Base-by-base conservation (phyloP, 768 basidiomycete genomes). In the Auricularia sp. region DNA sequence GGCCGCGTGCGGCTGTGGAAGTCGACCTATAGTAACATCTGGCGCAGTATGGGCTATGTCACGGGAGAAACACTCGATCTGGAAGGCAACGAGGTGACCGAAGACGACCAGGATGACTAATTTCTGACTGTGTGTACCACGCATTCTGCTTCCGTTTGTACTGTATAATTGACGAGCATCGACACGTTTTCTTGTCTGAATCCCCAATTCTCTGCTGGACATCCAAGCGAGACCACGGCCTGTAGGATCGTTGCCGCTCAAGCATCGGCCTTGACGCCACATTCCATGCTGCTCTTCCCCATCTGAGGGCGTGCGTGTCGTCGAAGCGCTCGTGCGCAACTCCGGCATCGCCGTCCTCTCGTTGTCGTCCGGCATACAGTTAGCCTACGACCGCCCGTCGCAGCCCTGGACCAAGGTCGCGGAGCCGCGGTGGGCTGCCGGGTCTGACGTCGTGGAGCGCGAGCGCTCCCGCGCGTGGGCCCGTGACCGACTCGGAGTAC, bases 1-100 rank as follows among this genome's bases (percentile, higher is more conserved):
- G 86, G 92, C 6, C 80, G 90, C 8, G 81, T 94, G 35, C 82
- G 91, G 6, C 74, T 94, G 43, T 94, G 91, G 91, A 93, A 93
- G 74, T 86, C 87, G 1, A 87, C 90, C 80, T 87, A 67, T 64
- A 91, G 88, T 65, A 92, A 80, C 68, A 90, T 95, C 12, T 92
- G 93, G 91, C 79, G 88, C 66, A 80, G 87, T 3, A 89, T 89
- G 14, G 91, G 91, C 3, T 87, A 86, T 64, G 84, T 93, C 62
- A 87, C 87, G 59, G 87, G 92, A 58, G 90, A 92, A 21, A 56
- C 54, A 21, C 14, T n/a, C 54, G 54, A 56, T 21, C 14, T 56
- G 10, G 16, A 56, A 11, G 54, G 8, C 10, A 10, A 8, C 14
- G 54, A 56, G 14, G 54, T 56, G 54, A 11, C 29, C 54, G 54